Evolutionary conservation across 2,329 filamentous ascomycete genomes (phyloP), one percentile per base, ranked within the genome.

Genomic region (Arthrobotrys pseudoclavata): DNA sequence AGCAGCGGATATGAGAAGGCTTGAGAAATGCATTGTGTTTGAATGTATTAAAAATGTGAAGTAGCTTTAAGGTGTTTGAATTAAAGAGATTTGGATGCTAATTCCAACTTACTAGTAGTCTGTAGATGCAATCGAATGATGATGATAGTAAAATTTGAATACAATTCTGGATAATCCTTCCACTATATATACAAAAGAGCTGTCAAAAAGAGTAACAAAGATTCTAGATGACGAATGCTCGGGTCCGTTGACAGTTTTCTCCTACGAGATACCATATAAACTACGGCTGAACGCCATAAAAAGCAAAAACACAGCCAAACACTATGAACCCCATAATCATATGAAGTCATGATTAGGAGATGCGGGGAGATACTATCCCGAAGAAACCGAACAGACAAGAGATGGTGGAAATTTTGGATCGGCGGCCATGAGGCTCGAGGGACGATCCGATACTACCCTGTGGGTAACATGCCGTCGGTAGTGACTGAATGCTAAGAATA

Each of bases 381-480:
- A 69, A 29, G 29, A 42, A 66, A 55, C 64, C 72, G 72, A 57
- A 60, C 22, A n/a, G 47, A 15, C 34, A 47, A 22, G 20, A 13
- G 55, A 66, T 29, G 48, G 57, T 69, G 48, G 64, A 62, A 76
- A 61, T 45, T 53, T 40, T 57, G 7, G 57, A 68, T 69, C 72
- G 64, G 60, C 66, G n/a, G 45, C 64, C 64, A 76, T 60, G 72
- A 76, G 72, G 66, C 72, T 76, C 72, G 45, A 42, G 55, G 64
- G 64, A 69, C 64, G 71, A 76, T 76, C 71, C 64, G 66, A 76
- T 76, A 67, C 72, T 55, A 76, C 72, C 64, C 47, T 76, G 64
- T 34, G 60, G 72, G 60, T 64, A 64, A 15, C 71, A 69, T 50
- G 37, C 53, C 29, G 29, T 18, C 29, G 31, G 22, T 55, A 37